phyloP scores from a whole-genome alignment of 306 rosid genomes.

The Cyamopsis tetragonoloba region DNA sequence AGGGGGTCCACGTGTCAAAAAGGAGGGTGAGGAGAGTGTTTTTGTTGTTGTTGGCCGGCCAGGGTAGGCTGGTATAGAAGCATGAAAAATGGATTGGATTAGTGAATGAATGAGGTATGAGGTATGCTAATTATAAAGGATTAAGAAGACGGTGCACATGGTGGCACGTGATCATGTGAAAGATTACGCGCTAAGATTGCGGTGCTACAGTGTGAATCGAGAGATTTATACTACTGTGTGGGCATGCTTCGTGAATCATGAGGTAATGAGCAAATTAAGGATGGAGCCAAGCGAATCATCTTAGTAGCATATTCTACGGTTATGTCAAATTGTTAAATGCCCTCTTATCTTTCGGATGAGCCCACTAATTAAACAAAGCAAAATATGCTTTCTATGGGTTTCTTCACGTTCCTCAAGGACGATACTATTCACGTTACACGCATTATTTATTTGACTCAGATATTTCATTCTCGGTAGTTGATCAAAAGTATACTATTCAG shows the following conservation, averaged over 20 bases:
- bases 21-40: constrained; percentile 5
- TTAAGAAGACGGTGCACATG: constrained; percentile 39
- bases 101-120: background rate
- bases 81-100: background rate
- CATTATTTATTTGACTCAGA: no score
- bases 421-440: no score
- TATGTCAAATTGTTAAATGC: background rate
- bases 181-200: constrained; percentile 15
- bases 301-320: constrained; percentile 21
- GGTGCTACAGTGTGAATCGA: background rate
- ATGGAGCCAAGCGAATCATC: background rate
- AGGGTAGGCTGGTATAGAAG: background rate
- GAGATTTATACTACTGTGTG: background rate
- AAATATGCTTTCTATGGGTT: background rate
- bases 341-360: background rate
- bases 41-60: constrained; percentile 52
- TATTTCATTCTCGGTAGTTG: no score
- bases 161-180: constrained; percentile 25
- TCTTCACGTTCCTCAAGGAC: no score
- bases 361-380: background rate
- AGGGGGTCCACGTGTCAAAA: constrained; percentile 61
- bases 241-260: constrained; percentile 30
- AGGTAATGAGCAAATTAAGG: background rate
- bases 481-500: no score
- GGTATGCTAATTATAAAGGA: background rate